Conservation (phyloP, 2,329 filamentous ascomycete genomes). For the Xylariaceae sp. region DNA sequence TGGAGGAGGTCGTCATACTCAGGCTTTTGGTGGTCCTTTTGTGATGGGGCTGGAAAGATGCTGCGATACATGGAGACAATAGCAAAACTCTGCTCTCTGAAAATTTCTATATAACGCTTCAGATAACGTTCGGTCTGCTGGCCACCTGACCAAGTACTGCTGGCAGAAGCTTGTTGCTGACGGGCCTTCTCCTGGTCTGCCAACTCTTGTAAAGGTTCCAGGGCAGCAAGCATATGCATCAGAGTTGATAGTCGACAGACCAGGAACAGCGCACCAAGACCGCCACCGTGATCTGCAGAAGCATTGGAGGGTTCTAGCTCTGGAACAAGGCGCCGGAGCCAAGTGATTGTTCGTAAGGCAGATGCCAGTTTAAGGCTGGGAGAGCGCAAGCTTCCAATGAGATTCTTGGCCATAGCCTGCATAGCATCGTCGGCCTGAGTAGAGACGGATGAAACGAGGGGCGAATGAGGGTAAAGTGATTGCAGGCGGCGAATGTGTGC, state of each 20-base stretch:
- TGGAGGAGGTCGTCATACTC: slow-evolving; percentile 39
- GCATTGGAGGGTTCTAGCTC: slow-evolving; percentile 55
- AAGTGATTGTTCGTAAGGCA: slow-evolving; percentile 85
- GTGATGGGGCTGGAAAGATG: slow-evolving; percentile 60
- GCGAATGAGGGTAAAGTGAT: slow-evolving; percentile 74
- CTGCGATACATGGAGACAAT: slow-evolving; percentile 93
- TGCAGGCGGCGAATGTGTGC: slow-evolving; percentile 88
- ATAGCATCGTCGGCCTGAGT: slow-evolving; percentile 81
- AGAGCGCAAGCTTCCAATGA: slow-evolving; percentile 71
- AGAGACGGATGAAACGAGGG: slow-evolving; percentile 68
- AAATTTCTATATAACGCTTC: slow-evolving; percentile 95
- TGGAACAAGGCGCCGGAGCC: slow-evolving; percentile 81
- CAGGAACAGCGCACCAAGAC: slow-evolving; percentile 78
- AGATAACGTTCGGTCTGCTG: slow-evolving; percentile 93
- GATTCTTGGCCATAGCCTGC: slow-evolving; percentile 79
- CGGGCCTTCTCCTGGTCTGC: slow-evolving; percentile 75
- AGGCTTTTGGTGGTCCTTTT: slow-evolving; percentile 12
- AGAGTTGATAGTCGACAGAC: slow-evolving; percentile 81
- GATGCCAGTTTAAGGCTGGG: slow-evolving; percentile 82
- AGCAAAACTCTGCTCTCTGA: slow-evolving; percentile 93
- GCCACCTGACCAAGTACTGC: slow-evolving; percentile 59
- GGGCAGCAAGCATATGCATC: slow-evolving; percentile 71
- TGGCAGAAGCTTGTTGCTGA: slow-evolving; percentile 36
- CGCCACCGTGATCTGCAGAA: slow-evolving; percentile 53
- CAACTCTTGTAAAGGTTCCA: slow-evolving; percentile 80